A percentile compares a stretch with the other conserved stretches of the same genome.
Conservation (phyloP, 768 basidiomycete species). For the Lentinula aciculospora region DNA sequence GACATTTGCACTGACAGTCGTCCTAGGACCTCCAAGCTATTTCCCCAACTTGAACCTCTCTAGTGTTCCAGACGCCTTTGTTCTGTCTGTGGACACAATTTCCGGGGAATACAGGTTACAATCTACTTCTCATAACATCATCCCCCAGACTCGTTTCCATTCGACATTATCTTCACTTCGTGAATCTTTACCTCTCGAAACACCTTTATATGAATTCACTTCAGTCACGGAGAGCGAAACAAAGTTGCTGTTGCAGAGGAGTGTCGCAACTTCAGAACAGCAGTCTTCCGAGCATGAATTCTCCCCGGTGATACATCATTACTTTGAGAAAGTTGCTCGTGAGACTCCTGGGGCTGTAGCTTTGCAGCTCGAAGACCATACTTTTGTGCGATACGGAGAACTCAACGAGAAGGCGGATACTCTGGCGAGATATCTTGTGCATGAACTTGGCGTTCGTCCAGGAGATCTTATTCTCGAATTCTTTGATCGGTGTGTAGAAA, state of each 20-base stretch:
- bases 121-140: neutral
- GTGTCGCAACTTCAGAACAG: neutral
- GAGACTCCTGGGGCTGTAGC: neutral
- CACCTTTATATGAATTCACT: neutral
- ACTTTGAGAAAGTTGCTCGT: neutral
- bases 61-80: neutral
- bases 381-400: conserved; percentile 7
- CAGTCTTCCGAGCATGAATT: neutral
- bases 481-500: conserved; percentile 4
- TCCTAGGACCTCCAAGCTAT: neutral
- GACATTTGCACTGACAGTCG: neutral
- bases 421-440: neutral
- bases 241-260: neutral
- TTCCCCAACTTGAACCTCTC: neutral
- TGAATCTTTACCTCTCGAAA: neutral
- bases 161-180: neutral
- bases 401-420: neutral
- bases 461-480: conserved; percentile 3
- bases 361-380: neutral
- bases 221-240: neutral
- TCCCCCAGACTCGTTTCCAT: neutral
- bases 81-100: neutral
- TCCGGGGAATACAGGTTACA: neutral
- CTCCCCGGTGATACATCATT: neutral
- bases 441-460: neutral